Conservation (phyloP, 768 basidiomycete species). For the Hypholoma sublateritium region DNA sequence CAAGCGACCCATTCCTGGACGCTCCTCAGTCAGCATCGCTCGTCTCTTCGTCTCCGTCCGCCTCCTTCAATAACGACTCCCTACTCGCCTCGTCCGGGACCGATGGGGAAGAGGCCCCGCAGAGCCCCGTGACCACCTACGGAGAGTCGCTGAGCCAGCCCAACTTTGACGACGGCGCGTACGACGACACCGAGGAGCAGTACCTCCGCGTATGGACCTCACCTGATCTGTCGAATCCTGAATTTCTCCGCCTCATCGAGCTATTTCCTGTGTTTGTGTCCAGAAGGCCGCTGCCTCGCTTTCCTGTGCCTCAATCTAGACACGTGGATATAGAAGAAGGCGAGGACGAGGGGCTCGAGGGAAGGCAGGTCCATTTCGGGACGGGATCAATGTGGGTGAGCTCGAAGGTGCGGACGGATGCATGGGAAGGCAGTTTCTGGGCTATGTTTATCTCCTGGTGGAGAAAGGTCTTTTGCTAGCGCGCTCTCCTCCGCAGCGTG, state of each 20-base stretch:
- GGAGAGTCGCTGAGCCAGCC: constrained; percentile 34
- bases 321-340: constrained; percentile 70
- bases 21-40: constrained; percentile 60
- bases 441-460: constrained; percentile 78
- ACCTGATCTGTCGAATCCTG: constrained; percentile 77
- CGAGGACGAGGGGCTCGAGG: constrained; percentile 52
- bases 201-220: constrained; percentile 79
- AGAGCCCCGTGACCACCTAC: constrained; percentile 34
- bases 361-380: constrained; percentile 65
- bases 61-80: constrained; percentile 35
- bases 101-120: constrained; percentile 35
- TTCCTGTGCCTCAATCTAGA: constrained; percentile 44
- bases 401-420: constrained; percentile 52
- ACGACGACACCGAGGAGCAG: constrained; percentile 33
- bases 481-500: constrained; percentile 12
- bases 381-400: constrained; percentile 87
- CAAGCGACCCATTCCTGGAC: constrained; percentile 81
- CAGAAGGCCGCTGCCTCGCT: constrained; percentile 69
- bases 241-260: constrained; percentile 63
- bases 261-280: constrained; percentile 81
- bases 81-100: constrained; percentile 25
- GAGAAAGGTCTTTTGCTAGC: constrained; percentile 71
- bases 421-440: constrained; percentile 82
- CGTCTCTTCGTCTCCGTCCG: constrained; percentile 46
- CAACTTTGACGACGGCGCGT: constrained; percentile 22